Base-by-base conservation (phyloP, 257 asterid species). In the Echites panduratus region DNA sequence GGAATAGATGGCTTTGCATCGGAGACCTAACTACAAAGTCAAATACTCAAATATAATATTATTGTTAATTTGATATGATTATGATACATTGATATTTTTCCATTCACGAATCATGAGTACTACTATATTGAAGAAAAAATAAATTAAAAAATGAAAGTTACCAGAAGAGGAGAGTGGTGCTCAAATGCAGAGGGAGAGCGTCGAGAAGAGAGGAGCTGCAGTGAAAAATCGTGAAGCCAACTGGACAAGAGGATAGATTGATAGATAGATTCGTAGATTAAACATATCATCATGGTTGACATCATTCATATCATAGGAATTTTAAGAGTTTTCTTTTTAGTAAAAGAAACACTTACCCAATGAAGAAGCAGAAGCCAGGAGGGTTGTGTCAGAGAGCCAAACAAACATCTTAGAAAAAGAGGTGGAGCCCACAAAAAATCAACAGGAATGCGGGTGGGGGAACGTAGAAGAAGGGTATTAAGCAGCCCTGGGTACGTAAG, bases 231-330 rank as follows among this genome's bases (percentile, higher is more conserved):
- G 71, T 24, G 81, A 59, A 57, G 71, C 71, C 74, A 78, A 68
- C 73, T 77, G 57, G 73, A 17, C 47, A 53, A 40, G 10, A 17
- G 45, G 68, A 78, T 78, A 67, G 81, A 78, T 72, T 78, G 75
- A 72, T 45, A 20, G 70, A 49, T 67, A 73, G 81, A 78, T 78
- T 78, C 81, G 81, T 50, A 59, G 70, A 47, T 73, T 68, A 77
- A 52, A n/a, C 74, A 22, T 77, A 35, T 66, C 77, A 77, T 38
- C 74, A 57, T 14, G 63, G 40, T 77, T 72, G 50, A 67, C 81
- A 67, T 73, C 71, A 24, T 56, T n/a, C n/a, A n/a, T n/a, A n/a
- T n/a, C n/a, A n/a, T n/a, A n/a, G 27, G 62, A 64, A 66, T 77
- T 65, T 72, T 66, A 58, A 67, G 27, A 52, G 7, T 54, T 68